These are phyloP conservation scores for Diatrype stigma DNA, from an alignment of 2,329 filamentous ascomycete species.

Conservation along the genomic window DNA sequence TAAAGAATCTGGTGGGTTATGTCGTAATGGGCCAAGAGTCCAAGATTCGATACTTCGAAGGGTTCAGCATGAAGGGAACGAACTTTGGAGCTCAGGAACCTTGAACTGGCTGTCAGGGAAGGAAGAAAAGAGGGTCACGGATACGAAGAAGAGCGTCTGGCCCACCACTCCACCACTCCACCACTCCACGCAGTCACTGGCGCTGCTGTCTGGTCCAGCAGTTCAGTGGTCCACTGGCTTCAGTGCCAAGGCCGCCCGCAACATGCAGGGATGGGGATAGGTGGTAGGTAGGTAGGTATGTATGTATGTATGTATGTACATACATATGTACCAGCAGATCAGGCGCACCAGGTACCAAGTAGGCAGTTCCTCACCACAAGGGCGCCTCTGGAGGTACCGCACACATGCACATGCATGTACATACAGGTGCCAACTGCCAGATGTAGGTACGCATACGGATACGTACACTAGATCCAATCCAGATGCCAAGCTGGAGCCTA, in stretches of 20 bases:
- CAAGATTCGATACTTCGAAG: background rate
- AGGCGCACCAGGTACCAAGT: background rate
- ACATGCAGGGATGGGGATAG: background rate
- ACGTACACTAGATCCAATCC: background rate
- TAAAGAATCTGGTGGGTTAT: background rate
- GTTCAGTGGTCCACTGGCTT: background rate
- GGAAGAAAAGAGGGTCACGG: background rate
- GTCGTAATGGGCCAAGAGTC: background rate
- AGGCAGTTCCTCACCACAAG: too few relatives aligned
- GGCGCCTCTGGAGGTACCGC: too few relatives aligned
- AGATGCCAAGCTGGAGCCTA: too few relatives aligned
- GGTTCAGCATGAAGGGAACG: background rate
- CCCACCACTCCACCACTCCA: background rate
- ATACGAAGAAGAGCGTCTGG: background rate
- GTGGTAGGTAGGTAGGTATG: too few relatives aligned
- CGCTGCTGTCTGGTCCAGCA: background rate
- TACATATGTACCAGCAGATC: too few relatives aligned
- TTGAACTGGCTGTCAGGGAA: background rate
- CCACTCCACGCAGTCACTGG: too few relatives aligned
- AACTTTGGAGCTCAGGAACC: background rate
- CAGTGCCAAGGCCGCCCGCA: background rate
- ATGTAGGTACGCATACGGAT: background rate
- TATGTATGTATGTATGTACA: background rate
- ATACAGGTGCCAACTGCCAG: background rate
- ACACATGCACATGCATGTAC: too few relatives aligned